A percentile compares a stretch with the other conserved stretches of the same genome.
These are phyloP conservation scores for Bipolaris victoriae DNA, from an alignment of 2,329 filamentous ascomycete species.

Conservation along the genomic window DNA sequence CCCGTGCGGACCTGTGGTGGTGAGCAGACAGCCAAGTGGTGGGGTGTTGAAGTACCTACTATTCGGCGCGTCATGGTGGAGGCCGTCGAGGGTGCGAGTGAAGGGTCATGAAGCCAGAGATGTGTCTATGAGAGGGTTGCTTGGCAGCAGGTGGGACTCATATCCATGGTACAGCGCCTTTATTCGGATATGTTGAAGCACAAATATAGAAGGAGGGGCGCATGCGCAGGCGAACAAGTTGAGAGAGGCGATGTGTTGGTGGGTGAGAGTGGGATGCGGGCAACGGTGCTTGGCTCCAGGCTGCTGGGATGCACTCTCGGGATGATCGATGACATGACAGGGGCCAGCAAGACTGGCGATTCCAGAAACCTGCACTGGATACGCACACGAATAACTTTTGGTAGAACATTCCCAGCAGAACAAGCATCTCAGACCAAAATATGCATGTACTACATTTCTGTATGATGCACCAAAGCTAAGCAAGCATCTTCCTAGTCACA, in stretches of 20 bases:
- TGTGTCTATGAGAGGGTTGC: constrained; percentile 11
- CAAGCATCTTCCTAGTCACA: background rate
- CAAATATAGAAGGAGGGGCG: constrained; percentile 11
- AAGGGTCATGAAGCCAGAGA: constrained; percentile 20
- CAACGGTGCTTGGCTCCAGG: constrained; percentile 25
- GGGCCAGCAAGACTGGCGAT: constrained; percentile 2
- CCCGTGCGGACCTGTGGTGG: constrained; percentile 62
- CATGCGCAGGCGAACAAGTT: constrained; percentile 10
- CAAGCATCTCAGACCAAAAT: background rate
- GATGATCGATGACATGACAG: constrained; percentile 25
- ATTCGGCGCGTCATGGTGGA: constrained; percentile 50
- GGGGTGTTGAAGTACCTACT: constrained; percentile 27
- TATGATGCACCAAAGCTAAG: background rate
- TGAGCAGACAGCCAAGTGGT: constrained; percentile 19
- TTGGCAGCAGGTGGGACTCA: constrained; percentile 3
- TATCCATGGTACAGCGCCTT: constrained; percentile 23
- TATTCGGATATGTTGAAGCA: background rate
- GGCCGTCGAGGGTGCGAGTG: constrained; percentile 19
- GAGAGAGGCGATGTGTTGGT: background rate
- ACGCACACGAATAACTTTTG: no score
- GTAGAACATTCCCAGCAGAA: no score
- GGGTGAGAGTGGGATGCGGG: constrained; percentile 13
- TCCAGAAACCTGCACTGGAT: no score
- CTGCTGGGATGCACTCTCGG: constrained; percentile 10
- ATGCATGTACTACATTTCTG: no score